Percentiles rank a stretch among this genome's conserved stretches.
Evolutionary conservation across 495 filamentous ascomycete genomes (phyloP).

Genomic region (Aspergillus baeticus): DNA sequence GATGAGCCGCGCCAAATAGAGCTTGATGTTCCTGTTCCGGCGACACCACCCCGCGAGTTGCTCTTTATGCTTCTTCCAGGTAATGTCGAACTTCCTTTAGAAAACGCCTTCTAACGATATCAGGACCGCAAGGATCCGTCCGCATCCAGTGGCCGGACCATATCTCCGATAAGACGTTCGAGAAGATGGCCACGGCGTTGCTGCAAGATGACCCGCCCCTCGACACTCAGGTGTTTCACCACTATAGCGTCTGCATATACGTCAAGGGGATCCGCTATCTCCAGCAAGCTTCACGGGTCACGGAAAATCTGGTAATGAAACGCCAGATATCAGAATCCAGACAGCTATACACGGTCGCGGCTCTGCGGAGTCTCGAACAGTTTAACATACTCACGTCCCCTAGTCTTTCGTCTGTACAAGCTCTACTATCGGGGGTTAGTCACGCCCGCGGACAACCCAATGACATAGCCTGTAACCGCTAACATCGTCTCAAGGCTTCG

Average conservation of each 20-base stretch:
- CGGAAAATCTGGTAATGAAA: constrained; percentile 18
- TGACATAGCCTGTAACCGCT: too few relatives aligned
- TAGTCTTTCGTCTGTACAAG: constrained; percentile 23
- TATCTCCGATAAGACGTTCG: constrained; percentile 24
- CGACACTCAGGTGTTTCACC: constrained; percentile 21
- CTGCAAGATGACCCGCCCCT: constrained; percentile 4
- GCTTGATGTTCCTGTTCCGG: constrained; percentile 11
- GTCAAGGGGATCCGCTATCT: constrained; percentile 26
- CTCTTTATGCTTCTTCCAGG: constrained; percentile 31
- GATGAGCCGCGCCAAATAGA: too few relatives aligned
- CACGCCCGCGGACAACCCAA: too few relatives aligned
- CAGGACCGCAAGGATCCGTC: constrained; percentile 11
- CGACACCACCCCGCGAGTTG: constrained; percentile 22
- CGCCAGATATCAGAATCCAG: constrained; percentile 22
- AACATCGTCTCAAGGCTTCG: constrained; percentile 18
- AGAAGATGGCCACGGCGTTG: constrained; percentile 22
- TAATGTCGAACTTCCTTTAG: too few relatives aligned
- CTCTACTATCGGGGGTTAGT: constrained; percentile 30
- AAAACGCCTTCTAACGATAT: too few relatives aligned
- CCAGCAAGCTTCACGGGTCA: constrained; percentile 17
- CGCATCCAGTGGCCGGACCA: constrained; percentile 30
- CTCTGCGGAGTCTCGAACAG: constrained; percentile 18
- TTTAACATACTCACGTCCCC: constrained; percentile 25
- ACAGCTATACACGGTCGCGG: constrained; percentile 18
- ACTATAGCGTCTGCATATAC: constrained; percentile 30